Evolutionary conservation across 1,284 basidiomycete genomes (phyloP).

Genomic region (Trametes versicolor): DNA sequence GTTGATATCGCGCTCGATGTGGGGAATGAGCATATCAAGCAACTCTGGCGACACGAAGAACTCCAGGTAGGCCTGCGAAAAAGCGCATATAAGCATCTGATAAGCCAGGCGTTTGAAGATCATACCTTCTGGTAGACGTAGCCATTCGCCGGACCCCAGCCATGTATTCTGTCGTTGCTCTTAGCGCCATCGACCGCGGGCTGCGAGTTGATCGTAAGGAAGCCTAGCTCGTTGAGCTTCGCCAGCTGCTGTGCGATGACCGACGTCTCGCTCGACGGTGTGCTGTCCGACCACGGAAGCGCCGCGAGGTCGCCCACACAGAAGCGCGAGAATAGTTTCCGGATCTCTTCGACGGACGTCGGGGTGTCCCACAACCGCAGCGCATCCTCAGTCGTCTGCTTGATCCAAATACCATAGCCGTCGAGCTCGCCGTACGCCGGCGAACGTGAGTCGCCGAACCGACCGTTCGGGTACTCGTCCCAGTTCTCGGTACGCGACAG

Average conservation of each 20-base stretch:
- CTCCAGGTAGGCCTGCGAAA: conserved; percentile 90
- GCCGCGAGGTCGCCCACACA: conserved; percentile 77
- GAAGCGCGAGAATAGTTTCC: conserved; percentile 83
- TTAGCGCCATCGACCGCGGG: conserved; percentile 94
- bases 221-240: conserved; percentile 90
- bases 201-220: conserved; percentile 98
- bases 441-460: conserved; percentile 96
- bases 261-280: conserved; percentile 85
- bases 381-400: conserved; percentile 87
- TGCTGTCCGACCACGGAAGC: conserved; percentile 96
- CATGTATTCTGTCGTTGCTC: conserved; percentile 88
- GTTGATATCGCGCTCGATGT: conserved; percentile 89
- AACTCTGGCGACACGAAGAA: conserved; percentile 66
- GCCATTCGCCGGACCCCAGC: conserved; percentile 95
- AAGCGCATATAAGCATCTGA: conserved; percentile 17
- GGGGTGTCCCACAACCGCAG: conserved; percentile 91
- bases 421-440: conserved; percentile 98
- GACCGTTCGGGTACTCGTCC: conserved; percentile 99
- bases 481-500: conserved; percentile 94
- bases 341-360: conserved; percentile 70
- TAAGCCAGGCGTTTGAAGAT: no score
- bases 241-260: conserved; percentile 86
- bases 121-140: conserved; percentile 97
- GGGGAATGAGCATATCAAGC: conserved; percentile 76
- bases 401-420: conserved; percentile 90